Conservation (phyloP, 768 basidiomycete genomes). For the Erythrobasidium yunnanense region DNA sequence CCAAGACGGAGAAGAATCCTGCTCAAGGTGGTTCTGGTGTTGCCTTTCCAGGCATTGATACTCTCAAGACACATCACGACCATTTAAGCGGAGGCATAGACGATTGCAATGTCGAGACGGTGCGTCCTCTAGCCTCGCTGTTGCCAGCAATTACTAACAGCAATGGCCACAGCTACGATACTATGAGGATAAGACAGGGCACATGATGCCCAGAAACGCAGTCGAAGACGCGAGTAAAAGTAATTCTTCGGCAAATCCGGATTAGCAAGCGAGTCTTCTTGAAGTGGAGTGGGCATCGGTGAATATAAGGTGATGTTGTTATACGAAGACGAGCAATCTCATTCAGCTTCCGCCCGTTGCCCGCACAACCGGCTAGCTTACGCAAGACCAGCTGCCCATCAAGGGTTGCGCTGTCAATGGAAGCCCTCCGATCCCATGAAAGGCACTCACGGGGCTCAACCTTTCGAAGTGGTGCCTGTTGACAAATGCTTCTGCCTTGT, state of each 20-base stretch:
- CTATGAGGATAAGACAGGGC: constrained; percentile 19
- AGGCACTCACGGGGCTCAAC: no score
- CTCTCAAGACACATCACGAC: constrained; percentile 2
- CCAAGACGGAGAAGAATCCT: neutral
- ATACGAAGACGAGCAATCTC: no score
- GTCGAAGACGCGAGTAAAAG: neutral
- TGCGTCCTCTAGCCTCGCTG: neutral
- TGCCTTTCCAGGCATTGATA: constrained; percentile 9
- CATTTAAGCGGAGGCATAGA: constrained; percentile 16
- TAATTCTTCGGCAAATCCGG: neutral
- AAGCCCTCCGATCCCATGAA: no score
- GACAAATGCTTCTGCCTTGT: no score
- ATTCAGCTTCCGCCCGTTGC: no score
- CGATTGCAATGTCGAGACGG: constrained; percentile 8
- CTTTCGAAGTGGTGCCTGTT: no score
- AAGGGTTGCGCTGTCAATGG: no score
- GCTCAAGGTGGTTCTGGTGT: neutral
- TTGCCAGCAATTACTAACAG: neutral
- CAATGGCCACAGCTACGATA: neutral
- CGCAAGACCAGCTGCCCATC: no score
- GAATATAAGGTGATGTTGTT: neutral
- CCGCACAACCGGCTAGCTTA: no score
- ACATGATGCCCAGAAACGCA: constrained; percentile 5
- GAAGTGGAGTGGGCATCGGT: neutral
- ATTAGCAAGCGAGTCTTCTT: neutral